Conservation (phyloP, 2,329 filamentous ascomycete genomes). For the Cercospora sp. region DNA sequence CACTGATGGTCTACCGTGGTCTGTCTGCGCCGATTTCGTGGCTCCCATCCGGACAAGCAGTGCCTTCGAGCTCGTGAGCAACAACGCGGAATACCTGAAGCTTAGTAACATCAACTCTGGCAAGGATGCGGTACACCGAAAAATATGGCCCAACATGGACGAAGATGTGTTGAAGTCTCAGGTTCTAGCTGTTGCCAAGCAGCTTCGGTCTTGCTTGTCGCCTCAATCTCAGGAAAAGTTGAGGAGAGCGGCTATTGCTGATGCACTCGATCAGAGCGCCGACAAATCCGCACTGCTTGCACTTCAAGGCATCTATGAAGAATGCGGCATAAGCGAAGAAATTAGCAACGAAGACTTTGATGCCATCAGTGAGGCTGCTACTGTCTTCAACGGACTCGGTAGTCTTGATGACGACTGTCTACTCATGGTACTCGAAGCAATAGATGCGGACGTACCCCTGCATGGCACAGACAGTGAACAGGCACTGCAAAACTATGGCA, state of each 20-base stretch:
- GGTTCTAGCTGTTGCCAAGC: conserved; percentile 26
- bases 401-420: conserved; percentile 54
- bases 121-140: conserved; percentile 1
- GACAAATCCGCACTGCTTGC: conserved; percentile 59
- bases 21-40: conserved; percentile 78
- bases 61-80: conserved; percentile 69
- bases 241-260: conserved; percentile 14
- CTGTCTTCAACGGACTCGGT: conserved; percentile 61
- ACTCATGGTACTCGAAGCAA: conserved; percentile 51
- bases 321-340: conserved; percentile 73
- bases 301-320: conserved; percentile 75
- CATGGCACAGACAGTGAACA: conserved; percentile 44
- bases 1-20: conserved; percentile 72
- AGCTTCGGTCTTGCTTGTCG: conserved; percentile 22
- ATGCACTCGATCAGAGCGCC: conserved; percentile 19
- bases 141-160: conserved; percentile 13
- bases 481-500: conserved; percentile 71
- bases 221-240: conserved; percentile 23
- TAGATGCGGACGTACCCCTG: conserved; percentile 44
- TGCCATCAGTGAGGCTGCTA: conserved; percentile 67
- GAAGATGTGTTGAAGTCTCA: conserved; percentile 31
- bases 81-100: conserved; percentile 55
- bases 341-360: conserved; percentile 80
- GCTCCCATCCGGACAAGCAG: conserved; percentile 79
- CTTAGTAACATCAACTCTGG: not conserved